A percentile compares a stretch with the other conserved stretches of the same genome.
These are phyloP conservation scores for Chrysoporthe austroafricana DNA, from an alignment of 2,329 filamentous ascomycete genomes.

Conservation along the genomic window DNA sequence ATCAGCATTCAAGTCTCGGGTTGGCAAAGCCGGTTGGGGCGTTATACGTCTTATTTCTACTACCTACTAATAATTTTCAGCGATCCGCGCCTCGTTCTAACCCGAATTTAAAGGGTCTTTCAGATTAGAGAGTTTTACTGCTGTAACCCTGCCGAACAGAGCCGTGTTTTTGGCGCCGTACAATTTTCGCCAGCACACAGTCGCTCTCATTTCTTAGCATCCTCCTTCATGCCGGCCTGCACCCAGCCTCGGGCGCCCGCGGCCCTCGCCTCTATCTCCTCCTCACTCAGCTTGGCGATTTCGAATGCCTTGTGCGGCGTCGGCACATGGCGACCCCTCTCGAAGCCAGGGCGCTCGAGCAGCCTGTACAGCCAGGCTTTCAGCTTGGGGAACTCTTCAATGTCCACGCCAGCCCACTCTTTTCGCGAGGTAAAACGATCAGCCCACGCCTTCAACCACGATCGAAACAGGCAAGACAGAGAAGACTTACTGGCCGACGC, in stretches of 20 bases:
- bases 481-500: slow-evolving; percentile 50
- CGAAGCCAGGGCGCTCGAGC: slow-evolving; percentile 68
- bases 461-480: background rate
- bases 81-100: background rate
- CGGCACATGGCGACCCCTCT: slow-evolving; percentile 74
- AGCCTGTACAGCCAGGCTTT: slow-evolving; percentile 78
- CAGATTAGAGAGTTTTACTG: background rate
- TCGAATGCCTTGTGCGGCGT: slow-evolving; percentile 61
- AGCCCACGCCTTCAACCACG: background rate
- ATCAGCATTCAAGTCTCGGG: background rate
- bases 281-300: slow-evolving; percentile 39
- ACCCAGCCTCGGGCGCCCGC: slow-evolving; percentile 60
- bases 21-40: background rate
- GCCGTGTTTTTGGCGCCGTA: background rate
- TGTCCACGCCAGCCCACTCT: slow-evolving; percentile 68
- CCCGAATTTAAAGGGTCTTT: background rate
- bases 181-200: background rate
- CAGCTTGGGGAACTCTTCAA: slow-evolving; percentile 75
- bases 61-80: background rate
- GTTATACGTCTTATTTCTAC: background rate
- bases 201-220: slow-evolving; percentile 50
- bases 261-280: slow-evolving; percentile 56
- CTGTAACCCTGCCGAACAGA: background rate
- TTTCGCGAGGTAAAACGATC: slow-evolving; percentile 35
- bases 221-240: slow-evolving; percentile 65